Evolutionary conservation across 176 grass and related monocot genomes (phyloP).

Genomic region (Zoysia pacifica): DNA sequence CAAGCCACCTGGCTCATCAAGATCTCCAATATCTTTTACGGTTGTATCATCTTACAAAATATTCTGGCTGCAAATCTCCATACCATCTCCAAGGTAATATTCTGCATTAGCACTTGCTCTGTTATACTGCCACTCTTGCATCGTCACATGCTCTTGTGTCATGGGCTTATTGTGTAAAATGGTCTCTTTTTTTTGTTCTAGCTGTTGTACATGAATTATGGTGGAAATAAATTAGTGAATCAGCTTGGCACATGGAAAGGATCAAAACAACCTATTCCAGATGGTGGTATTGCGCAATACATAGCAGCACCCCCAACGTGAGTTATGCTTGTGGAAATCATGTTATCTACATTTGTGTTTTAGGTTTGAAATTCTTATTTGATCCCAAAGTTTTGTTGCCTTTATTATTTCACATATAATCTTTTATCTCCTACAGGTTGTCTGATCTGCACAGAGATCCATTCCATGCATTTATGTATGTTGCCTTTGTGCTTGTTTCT

Average conservation of each 20-base stretch:
- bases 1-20: constrained; percentile 11
- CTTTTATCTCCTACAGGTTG: constrained; percentile 23
- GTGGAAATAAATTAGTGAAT: constrained; percentile 34
- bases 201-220: constrained; percentile 23
- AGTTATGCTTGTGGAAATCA: constrained; percentile 5
- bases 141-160: neutral
- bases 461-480: constrained; percentile 18
- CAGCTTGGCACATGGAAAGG: constrained; percentile 22
- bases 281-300: constrained; percentile 23
- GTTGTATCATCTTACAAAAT: neutral
- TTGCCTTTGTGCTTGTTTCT: neutral
- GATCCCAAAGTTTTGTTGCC: neutral
- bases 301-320: constrained; percentile 13
- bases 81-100: constrained; percentile 10
- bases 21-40: constrained; percentile 6
- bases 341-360: neutral
- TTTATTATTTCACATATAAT: neutral
- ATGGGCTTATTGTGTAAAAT: neutral
- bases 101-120: neutral
- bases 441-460: constrained; percentile 14
- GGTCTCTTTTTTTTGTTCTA: neutral
- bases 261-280: constrained; percentile 24
- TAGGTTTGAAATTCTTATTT: neutral
- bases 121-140: neutral
- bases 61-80: neutral